Conservation (phyloP, 2,329 filamentous ascomycete species). For the Falciphora oryzae region DNA sequence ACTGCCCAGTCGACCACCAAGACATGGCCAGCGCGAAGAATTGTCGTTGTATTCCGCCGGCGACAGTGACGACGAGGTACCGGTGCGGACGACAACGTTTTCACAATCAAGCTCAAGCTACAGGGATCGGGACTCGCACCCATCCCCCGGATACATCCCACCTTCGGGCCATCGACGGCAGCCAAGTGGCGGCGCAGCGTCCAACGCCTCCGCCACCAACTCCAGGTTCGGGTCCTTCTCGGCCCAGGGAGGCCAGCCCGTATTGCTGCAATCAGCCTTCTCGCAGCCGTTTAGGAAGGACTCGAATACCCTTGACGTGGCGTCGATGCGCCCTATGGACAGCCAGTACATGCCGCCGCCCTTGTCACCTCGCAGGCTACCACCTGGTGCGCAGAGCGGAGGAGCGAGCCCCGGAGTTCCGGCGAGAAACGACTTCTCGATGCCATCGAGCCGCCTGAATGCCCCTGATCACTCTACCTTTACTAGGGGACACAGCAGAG, state of each 20-base stretch:
- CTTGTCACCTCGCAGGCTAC: slow-evolving; percentile 58
- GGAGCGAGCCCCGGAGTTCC: background rate
- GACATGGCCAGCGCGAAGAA: slow-evolving; percentile 32
- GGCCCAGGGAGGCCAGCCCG: slow-evolving; percentile 26
- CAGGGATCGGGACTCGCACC: slow-evolving; percentile 15
- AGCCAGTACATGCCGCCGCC: slow-evolving; percentile 63
- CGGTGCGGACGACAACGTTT: slow-evolving; percentile 47
- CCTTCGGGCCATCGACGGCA: slow-evolving; percentile 14
- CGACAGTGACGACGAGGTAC: slow-evolving; percentile 36
- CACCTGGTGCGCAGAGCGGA: slow-evolving; percentile 29
- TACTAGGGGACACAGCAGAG: slow-evolving; percentile 40
- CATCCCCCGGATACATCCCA: slow-evolving; percentile 22
- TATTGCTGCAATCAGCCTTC: slow-evolving; percentile 45
- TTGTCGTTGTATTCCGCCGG: slow-evolving; percentile 14
- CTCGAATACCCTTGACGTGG: slow-evolving; percentile 20
- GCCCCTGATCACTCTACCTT: background rate
- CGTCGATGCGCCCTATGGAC: slow-evolving; percentile 34
- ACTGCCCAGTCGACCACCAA: slow-evolving; percentile 65
- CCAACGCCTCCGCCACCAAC: slow-evolving; percentile 19
- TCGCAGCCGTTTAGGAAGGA: slow-evolving; percentile 42
- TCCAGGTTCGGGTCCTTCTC: slow-evolving; percentile 22
- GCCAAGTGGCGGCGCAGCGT: slow-evolving; percentile 19
- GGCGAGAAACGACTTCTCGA: slow-evolving; percentile 15
- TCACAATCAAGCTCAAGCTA: slow-evolving; percentile 26
- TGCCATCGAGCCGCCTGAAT: slow-evolving; percentile 15